phyloP scores from a whole-genome alignment of 2,329 filamentous ascomycete species.

The Aspergillus proliferans region DNA sequence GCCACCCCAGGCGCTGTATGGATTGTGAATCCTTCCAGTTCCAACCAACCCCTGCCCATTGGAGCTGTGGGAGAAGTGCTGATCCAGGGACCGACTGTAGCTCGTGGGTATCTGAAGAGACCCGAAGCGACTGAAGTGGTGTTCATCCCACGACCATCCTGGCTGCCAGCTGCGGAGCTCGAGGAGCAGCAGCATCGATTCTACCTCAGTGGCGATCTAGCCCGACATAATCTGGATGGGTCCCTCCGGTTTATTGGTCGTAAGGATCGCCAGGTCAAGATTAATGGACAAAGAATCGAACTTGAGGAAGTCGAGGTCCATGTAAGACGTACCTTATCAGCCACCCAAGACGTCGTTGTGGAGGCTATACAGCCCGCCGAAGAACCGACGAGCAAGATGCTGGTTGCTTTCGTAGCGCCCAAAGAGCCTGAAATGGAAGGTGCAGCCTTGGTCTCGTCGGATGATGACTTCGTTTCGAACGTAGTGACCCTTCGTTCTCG shows the following conservation, averaged over 20 bases:
- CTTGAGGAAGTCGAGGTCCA: slow-evolving; percentile 25
- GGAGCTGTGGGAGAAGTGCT: slow-evolving; percentile 38
- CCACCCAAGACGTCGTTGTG: slow-evolving; percentile 2
- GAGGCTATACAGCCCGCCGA: slow-evolving; percentile 3
- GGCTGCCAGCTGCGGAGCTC: slow-evolving; percentile 1
- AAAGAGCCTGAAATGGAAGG: neutral
- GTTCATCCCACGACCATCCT: slow-evolving; percentile 18
- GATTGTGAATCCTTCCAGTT: slow-evolving; percentile 7
- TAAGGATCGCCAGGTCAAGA: slow-evolving; percentile 30
- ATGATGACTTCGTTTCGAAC: neutral
- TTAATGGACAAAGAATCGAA: slow-evolving; percentile 31
- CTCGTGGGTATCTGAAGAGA: slow-evolving; percentile 22
- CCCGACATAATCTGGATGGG: slow-evolving; percentile 22
- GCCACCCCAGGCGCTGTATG: slow-evolving; percentile 5
- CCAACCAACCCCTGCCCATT: slow-evolving; percentile 18
- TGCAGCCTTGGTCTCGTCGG: neutral
- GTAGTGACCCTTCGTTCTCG: neutral
- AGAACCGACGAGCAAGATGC: slow-evolving; percentile 4
- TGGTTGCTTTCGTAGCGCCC: slow-evolving; percentile 7
- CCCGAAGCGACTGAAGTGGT: slow-evolving; percentile 14
- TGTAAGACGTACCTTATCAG: slow-evolving; percentile 3
- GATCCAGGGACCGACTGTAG: slow-evolving; percentile 31
- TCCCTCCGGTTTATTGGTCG: slow-evolving; percentile 23
- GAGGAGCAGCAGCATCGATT: slow-evolving; percentile 9
- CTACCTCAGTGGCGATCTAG: slow-evolving; percentile 33